Base-by-base conservation (phyloP, 1,284 basidiomycete genomes). In the Fomitiporia mediterranea region DNA sequence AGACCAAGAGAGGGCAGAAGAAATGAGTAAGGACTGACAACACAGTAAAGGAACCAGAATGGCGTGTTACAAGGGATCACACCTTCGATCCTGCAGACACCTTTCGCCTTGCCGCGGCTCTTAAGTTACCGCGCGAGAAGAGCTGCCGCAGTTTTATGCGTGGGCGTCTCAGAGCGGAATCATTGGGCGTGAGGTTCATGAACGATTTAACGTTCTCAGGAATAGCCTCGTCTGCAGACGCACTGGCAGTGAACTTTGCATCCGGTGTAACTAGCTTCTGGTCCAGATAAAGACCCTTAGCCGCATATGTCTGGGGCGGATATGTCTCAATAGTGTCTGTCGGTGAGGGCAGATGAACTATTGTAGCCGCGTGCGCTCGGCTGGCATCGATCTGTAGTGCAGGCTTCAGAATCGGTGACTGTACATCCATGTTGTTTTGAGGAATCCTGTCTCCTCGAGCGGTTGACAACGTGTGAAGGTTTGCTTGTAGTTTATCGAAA, bases 151-250 rank as follows among this genome's bases (percentile, higher is more conserved):
- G 42, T 17, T 42, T 46, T 3, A 34, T 49, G 13, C 53, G 47
- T 4, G 53, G 47, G 37, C 53, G 46, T 42, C 52, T 59, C 27
- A 40, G 38, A 34, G 34, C 19, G 40, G 53, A 28, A 8, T 51
- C 53, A 19, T 59, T 52, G 25, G 57, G 57, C n/a, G 57, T 55
- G 39, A 59, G 46, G 30, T 59, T 37, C 50, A 59, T 59, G 42
- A 59, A 59, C 28, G 57, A 59, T 8, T 35, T 50, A 25, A 56
- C 21, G 28, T 43, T 38, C 34, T 35, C 42, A 23, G 28, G 47
- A 19, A 42, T 21, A 8, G 27, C 51, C 40, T 54, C 56, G 37
- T 58, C 53, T 34, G 53, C 32, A 27, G 28, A 46, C 27, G 35
- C 19, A 28, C 23, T 43, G 25, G 23, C 13, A 3, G 17, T 30